Evolutionary conservation across 441 rosid genomes (phyloP).

Genomic region (Biscutella auriculata): DNA sequence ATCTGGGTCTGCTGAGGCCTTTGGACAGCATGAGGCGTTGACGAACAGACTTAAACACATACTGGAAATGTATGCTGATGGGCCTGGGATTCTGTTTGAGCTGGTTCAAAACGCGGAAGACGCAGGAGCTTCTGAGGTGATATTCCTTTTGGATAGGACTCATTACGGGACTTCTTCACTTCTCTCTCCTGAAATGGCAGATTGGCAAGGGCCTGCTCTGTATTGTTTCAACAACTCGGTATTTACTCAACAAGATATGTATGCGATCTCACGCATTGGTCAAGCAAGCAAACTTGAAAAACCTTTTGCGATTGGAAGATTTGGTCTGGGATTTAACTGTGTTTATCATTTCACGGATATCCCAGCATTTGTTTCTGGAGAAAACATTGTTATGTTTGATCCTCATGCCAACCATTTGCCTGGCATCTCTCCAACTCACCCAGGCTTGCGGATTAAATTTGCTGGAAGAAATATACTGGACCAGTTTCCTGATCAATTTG

Average conservation of each 20-base stretch:
- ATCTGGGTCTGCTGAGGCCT: slow-evolving; percentile 97
- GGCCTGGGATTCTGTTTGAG: slow-evolving; percentile 96
- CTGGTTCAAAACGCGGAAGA: slow-evolving; percentile 97
- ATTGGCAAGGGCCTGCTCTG: slow-evolving; percentile 99
- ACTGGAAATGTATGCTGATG: slow-evolving; percentile 99
- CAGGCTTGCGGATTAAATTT: slow-evolving; percentile 91
- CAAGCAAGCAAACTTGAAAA: slow-evolving; percentile 98
- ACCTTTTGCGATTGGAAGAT: slow-evolving; percentile 95
- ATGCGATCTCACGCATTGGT: slow-evolving; percentile 97
- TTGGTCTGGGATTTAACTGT: slow-evolving; percentile 96
- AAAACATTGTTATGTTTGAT: slow-evolving; percentile 95
- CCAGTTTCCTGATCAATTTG: slow-evolving; percentile 96
- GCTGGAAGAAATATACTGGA: slow-evolving; percentile 85
- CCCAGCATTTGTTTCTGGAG: slow-evolving; percentile 96
- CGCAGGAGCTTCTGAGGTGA: slow-evolving; percentile 95
- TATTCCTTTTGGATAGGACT: slow-evolving; percentile 86
- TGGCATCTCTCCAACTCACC: slow-evolving; percentile 95
- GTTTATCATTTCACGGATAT: slow-evolving; percentile 97
- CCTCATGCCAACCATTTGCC: slow-evolving; percentile 96
- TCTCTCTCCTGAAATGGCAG: slow-evolving; percentile 98
- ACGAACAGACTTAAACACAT: slow-evolving; percentile 96
- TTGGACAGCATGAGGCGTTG: slow-evolving; percentile 98
- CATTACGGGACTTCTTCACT: slow-evolving; percentile 96
- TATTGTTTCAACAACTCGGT: slow-evolving; percentile 95
- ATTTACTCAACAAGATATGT: slow-evolving; percentile 92